Conservation (phyloP, 345 rosid genomes). For the Lepidium didymum region DNA sequence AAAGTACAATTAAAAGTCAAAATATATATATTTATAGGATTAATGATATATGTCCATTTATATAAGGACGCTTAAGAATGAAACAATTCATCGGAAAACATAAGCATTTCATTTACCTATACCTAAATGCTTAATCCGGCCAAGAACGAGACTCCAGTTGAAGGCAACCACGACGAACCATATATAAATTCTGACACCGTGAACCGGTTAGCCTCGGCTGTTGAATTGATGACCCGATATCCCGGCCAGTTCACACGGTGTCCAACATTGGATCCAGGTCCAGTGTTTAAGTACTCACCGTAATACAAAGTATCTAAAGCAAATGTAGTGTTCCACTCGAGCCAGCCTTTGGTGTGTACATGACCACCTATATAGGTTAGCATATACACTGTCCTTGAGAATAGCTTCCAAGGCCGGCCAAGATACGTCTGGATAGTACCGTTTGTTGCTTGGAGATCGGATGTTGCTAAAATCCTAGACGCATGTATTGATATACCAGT, state of each 20-base stretch:
- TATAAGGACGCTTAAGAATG: slow-evolving; percentile 29
- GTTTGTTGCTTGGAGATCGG: slow-evolving; percentile 48
- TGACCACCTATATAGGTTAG: slow-evolving; percentile 64
- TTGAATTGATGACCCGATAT: slow-evolving; percentile 58
- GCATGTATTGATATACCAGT: slow-evolving; percentile 96
- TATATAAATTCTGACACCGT: slow-evolving; percentile 79
- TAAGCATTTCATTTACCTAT: slow-evolving; percentile 5
- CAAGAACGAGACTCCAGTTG: slow-evolving; percentile 92
- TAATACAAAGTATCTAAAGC: slow-evolving; percentile 85
- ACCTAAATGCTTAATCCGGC: slow-evolving; percentile 62
- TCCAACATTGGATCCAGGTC: slow-evolving; percentile 66
- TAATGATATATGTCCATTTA: slow-evolving; percentile 18
- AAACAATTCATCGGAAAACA: slow-evolving; percentile 24
- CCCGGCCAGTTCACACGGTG: slow-evolving; percentile 87
- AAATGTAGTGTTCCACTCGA: slow-evolving; percentile 76
- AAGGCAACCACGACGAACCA: slow-evolving; percentile 95
- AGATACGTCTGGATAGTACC: slow-evolving; percentile 57
- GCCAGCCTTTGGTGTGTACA: slow-evolving; percentile 87
- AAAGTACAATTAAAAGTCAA: slow-evolving; percentile 6
- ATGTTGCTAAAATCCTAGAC: slow-evolving; percentile 45
- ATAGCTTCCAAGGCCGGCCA: slow-evolving; percentile 94
- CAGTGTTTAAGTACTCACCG: slow-evolving; percentile 81
- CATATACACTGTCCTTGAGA: slow-evolving; percentile 71
- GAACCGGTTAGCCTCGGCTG: slow-evolving; percentile 62
- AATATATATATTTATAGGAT: slow-evolving; percentile 10